Conservation (phyloP, 257 asterid species). For the Solanum bulbocastanum region DNA sequence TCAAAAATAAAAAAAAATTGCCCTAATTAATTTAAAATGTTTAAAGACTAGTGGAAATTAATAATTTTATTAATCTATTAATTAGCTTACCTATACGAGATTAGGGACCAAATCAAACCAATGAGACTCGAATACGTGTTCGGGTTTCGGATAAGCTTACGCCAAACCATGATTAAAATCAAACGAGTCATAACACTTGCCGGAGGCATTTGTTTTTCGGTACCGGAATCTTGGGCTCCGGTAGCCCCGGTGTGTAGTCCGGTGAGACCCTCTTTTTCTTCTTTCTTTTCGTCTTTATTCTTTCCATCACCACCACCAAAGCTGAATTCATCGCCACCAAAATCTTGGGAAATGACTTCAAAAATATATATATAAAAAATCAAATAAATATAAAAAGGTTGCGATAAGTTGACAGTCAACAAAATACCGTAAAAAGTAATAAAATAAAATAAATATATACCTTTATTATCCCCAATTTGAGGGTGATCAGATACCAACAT, state of each 20-base stretch:
- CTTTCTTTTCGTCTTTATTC: conserved; percentile 42
- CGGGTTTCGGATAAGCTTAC: conserved; percentile 70
- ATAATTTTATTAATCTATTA: neutral
- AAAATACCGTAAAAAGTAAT: neutral
- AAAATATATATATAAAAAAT: neutral
- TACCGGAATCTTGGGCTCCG: conserved; percentile 32
- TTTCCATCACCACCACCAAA: conserved; percentile 45
- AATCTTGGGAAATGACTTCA: conserved; percentile 38
- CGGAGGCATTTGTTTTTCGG: conserved; percentile 79
- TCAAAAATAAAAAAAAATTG: neutral
- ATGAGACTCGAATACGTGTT: conserved; percentile 22
- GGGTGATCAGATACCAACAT: conserved; percentile 67
- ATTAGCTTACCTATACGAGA: conserved; percentile 5
- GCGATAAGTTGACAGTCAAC: neutral
- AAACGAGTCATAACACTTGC: conserved; percentile 93
- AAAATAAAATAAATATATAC: conserved; percentile 12
- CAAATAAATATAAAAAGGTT: neutral
- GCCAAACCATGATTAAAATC: conserved; percentile 97
- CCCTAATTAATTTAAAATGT: neutral
- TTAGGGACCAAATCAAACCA: conserved; percentile 18
- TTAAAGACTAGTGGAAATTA: neutral
- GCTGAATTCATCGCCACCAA: conserved; percentile 46
- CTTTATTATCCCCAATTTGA: conserved; percentile 74
- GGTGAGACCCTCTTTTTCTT: conserved; percentile 39
- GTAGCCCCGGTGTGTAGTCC: conserved; percentile 22